phyloP scores from a whole-genome alignment of 2,329 filamentous ascomycete genomes.

The Cercospora sp. region DNA sequence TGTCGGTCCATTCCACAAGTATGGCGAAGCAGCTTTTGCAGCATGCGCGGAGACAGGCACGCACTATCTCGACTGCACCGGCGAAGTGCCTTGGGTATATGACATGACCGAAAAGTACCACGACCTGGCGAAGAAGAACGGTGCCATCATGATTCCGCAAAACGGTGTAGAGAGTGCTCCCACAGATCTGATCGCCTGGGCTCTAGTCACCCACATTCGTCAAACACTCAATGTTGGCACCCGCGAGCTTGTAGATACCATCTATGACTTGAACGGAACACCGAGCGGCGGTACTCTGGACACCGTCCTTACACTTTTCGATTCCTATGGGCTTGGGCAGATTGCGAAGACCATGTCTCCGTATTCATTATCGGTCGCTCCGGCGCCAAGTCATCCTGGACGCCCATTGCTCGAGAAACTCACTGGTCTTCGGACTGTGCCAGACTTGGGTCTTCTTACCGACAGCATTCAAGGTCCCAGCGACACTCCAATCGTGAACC shows the following conservation, averaged over 20 bases:
- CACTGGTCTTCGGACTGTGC: slow-evolving; percentile 56
- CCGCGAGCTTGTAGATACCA: slow-evolving; percentile 53
- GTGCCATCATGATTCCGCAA: slow-evolving; percentile 63
- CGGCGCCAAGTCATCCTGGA: slow-evolving; percentile 37
- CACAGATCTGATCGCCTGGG: slow-evolving; percentile 57
- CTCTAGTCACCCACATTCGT: slow-evolving; percentile 56
- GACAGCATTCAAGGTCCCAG: slow-evolving; percentile 54
- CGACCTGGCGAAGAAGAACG: slow-evolving; percentile 58
- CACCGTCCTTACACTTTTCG: slow-evolving; percentile 62
- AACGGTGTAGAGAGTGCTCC: slow-evolving; percentile 64
- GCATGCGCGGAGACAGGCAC: slow-evolving; percentile 66
- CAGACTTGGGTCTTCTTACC: slow-evolving; percentile 60
- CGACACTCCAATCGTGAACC: slow-evolving; percentile 60
- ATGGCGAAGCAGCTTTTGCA: slow-evolving; percentile 65
- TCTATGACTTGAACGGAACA: slow-evolving; percentile 57
- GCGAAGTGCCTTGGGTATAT: slow-evolving; percentile 55
- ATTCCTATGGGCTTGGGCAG: slow-evolving; percentile 50
- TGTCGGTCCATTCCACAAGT: slow-evolving; percentile 64
- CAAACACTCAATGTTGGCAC: slow-evolving; percentile 54
- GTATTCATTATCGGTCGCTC: slow-evolving; percentile 53
- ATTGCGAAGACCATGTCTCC: slow-evolving; percentile 52
- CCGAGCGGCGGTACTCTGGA: slow-evolving; percentile 62
- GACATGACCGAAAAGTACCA: slow-evolving; percentile 64
- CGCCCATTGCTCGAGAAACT: slow-evolving; percentile 43
- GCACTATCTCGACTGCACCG: slow-evolving; percentile 67